Percentiles rank a stretch among this genome's conserved stretches.
Conservation (phyloP, 768 basidiomycete genomes). For the Boletus sp. region DNA sequence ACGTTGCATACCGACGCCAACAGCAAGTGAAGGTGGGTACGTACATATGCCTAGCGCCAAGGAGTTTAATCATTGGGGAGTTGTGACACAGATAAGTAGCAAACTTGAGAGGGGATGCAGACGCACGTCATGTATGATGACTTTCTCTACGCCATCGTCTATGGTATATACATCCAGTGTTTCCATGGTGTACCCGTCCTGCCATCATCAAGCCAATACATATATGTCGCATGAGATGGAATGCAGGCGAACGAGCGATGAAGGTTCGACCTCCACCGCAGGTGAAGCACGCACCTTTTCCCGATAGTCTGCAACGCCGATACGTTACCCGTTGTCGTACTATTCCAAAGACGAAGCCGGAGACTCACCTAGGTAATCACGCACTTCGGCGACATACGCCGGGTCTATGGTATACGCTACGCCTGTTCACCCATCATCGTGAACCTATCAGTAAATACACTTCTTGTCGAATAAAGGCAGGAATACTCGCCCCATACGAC, state of each 20-base stretch:
- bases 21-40: slow-evolving; percentile 17
- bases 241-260: neutral
- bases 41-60: slow-evolving; percentile 46
- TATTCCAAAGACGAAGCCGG: neutral
- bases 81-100: neutral
- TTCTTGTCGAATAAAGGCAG: no score
- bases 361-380: slow-evolving; percentile 72
- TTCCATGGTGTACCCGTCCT: slow-evolving; percentile 92
- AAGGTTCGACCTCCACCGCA: neutral
- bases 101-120: neutral
- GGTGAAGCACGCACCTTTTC: slow-evolving; percentile 59
- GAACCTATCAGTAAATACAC: neutral
- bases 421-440: slow-evolving; percentile 39
- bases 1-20: no score
- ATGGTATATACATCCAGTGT: slow-evolving; percentile 68
- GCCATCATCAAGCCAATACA: neutral
- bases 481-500: slow-evolving; percentile 59
- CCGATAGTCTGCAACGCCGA: slow-evolving; percentile 56
- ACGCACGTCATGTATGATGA: slow-evolving; percentile 52
- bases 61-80: neutral
- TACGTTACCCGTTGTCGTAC: neutral
- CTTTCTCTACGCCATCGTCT: slow-evolving; percentile 45
- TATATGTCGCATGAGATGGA: neutral
- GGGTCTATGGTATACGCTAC: slow-evolving; percentile 88
- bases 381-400: slow-evolving; percentile 66